phyloP scores from a whole-genome alignment of 345 rosid species.

The Clarkia xantiana region DNA sequence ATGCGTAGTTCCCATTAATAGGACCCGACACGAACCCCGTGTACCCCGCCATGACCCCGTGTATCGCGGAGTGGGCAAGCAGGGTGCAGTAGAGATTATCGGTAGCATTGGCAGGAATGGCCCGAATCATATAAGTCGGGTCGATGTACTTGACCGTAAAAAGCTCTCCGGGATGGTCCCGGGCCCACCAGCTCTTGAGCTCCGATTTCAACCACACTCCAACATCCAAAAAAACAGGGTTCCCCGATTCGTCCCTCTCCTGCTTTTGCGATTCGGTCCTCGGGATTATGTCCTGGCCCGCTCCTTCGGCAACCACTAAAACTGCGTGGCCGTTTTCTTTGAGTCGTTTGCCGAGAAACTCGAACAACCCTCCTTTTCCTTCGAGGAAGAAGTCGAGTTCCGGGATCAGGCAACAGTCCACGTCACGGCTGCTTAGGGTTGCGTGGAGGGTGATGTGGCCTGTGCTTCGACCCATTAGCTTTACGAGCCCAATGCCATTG shows the following conservation, averaged over 20 bases:
- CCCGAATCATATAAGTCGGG: conserved; percentile 91
- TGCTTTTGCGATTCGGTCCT: conserved; percentile 45
- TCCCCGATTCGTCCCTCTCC: conserved; percentile 81
- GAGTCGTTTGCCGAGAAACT: conserved; percentile 41
- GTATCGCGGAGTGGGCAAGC: conserved; percentile 77
- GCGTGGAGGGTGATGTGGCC: conserved; percentile 86
- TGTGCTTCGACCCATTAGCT: conserved; percentile 87
- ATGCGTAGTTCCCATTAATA: conserved; percentile 68
- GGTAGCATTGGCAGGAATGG: conserved; percentile 70
- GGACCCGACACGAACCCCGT: conserved; percentile 85
- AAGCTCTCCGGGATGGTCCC: conserved; percentile 49
- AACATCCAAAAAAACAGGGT: conserved; percentile 60
- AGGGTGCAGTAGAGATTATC: conserved; percentile 78
- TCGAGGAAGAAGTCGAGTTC: conserved; percentile 58
- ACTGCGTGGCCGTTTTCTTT: conserved; percentile 65
- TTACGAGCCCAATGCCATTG: conserved; percentile 75
- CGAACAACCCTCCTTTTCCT: conserved; percentile 63
- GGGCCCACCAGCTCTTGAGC: conserved; percentile 60
- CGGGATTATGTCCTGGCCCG: conserved; percentile 77
- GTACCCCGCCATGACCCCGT: conserved; percentile 83
- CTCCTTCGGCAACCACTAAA: conserved; percentile 79
- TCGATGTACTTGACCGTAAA: conserved; percentile 78
- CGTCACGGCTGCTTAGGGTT: conserved; percentile 84
- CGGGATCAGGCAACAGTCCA: conserved; percentile 83
- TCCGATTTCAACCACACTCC: conserved; percentile 70